Evolutionary conservation across 768 basidiomycete genomes (phyloP).

Genomic region (Mycena vitilis): DNA sequence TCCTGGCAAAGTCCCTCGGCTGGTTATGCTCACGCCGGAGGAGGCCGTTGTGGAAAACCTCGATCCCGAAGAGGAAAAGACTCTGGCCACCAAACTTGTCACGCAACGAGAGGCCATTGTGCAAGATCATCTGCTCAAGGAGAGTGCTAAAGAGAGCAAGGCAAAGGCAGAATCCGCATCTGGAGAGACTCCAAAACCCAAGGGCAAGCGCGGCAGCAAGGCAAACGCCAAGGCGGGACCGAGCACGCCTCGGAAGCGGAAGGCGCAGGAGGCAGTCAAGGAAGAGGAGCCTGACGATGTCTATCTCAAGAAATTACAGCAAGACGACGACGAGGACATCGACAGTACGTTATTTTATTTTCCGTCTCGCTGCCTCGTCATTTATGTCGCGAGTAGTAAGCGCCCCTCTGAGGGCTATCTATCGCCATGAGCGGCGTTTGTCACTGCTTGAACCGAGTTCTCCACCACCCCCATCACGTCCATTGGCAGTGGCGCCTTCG

Average conservation of each 20-base stretch:
- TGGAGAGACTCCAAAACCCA: constrained; percentile 38
- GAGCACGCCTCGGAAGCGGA: constrained; percentile 36
- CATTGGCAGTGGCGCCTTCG: constrained; percentile 1
- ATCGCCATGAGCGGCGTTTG: constrained; percentile 13
- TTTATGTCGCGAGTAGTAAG: constrained; percentile 11
- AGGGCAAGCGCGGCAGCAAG: constrained; percentile 42
- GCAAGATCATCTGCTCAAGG: constrained; percentile 41
- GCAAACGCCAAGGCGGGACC: constrained; percentile 36
- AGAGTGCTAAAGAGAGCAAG: constrained; percentile 42
- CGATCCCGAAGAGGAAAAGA: constrained; percentile 57
- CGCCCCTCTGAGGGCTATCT: constrained; percentile 21
- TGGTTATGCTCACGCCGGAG: constrained; percentile 53
- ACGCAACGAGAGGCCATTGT: constrained; percentile 54
- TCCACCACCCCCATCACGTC: background rate
- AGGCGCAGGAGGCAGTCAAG: constrained; percentile 38
- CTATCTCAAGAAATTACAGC: constrained; percentile 37
- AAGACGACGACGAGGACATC: constrained; percentile 36
- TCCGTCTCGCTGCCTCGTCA: background rate
- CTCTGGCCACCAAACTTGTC: constrained; percentile 52
- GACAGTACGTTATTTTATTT: constrained; percentile 1
- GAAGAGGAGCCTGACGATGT: constrained; percentile 45
- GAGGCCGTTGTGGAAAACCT: constrained; percentile 58
- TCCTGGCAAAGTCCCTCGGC: constrained; percentile 49
- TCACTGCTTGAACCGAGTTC: constrained; percentile 18
- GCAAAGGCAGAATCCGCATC: constrained; percentile 16